Evolutionary conservation across 495 filamentous ascomycete species (phyloP).

Genomic region (Staphylotrichum tortipilum): DNA sequence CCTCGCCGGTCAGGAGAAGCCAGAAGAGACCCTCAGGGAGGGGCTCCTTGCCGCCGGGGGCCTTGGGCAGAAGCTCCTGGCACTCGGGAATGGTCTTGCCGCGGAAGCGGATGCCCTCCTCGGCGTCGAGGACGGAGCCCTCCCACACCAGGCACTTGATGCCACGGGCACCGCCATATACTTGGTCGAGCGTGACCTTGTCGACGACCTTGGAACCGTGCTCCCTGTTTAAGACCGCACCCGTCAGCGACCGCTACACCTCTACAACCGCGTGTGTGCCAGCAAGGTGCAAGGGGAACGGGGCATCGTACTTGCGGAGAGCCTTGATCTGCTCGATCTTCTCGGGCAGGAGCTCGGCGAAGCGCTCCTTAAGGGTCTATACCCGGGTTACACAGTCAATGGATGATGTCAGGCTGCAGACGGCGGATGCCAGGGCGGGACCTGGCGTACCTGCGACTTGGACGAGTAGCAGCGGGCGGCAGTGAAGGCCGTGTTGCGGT

Average conservation of each 20-base stretch:
- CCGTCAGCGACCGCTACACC: constrained; percentile 10
- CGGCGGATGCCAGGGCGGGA: constrained; percentile 6
- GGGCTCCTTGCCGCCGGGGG: constrained; percentile 89
- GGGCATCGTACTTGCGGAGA: constrained; percentile 70
- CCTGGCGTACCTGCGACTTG: constrained; percentile 66
- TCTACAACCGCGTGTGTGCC: too few species aligned
- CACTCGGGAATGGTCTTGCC: constrained; percentile 98
- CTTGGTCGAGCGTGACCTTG: constrained; percentile 98
- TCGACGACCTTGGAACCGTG: constrained; percentile 90
- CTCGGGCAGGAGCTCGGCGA: constrained; percentile 86
- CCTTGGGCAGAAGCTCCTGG: constrained; percentile 93
- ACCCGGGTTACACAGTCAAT: constrained; percentile 23
- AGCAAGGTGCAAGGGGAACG: too few species aligned
- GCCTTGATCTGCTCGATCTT: constrained; percentile 99
- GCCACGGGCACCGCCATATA: constrained; percentile 97
- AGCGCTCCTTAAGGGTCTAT: constrained; percentile 95
- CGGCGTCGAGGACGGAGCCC: constrained; percentile 93
- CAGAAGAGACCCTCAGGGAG: constrained; percentile 99
- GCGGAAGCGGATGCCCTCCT: constrained; percentile 98
- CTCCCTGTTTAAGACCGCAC: constrained; percentile 48
- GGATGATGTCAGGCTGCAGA: constrained; percentile 18
- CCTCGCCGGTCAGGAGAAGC: constrained; percentile 94
- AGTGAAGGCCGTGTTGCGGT: constrained; percentile 64
- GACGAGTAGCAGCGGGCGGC: constrained; percentile 82
- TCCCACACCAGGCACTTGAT: constrained; percentile 99